Percentiles rank a stretch among this genome's conserved stretches.
Conservation (phyloP, 495 filamentous ascomycete species). For the Xylaria telfairii region DNA sequence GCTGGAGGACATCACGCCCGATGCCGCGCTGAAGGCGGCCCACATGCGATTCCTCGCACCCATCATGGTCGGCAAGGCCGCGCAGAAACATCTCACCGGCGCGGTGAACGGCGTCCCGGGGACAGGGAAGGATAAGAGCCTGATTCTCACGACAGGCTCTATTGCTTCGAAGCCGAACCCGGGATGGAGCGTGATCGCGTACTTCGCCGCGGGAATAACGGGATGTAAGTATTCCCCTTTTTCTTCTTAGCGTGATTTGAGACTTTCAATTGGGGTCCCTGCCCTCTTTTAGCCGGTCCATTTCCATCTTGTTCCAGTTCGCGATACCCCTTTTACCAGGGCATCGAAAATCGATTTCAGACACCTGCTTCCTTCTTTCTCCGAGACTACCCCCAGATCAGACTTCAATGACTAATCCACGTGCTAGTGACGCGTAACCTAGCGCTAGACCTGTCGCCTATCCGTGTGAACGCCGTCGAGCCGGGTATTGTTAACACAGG, state of each 20-base stretch:
- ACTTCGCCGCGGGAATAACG: constrained; percentile 43
- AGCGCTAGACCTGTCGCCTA: constrained; percentile 63
- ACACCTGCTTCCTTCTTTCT: background rate
- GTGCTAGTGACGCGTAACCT: constrained; percentile 51
- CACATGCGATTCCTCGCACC: constrained; percentile 61
- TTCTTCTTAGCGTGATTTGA: background rate
- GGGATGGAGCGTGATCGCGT: constrained; percentile 54
- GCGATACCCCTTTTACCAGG: background rate
- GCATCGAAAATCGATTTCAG: background rate
- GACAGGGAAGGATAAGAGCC: constrained; percentile 45
- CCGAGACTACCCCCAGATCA: background rate
- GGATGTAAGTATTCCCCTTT: constrained; percentile 32
- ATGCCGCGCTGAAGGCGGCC: constrained; percentile 43
- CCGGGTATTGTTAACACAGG: constrained; percentile 64
- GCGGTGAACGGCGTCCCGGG: background rate
- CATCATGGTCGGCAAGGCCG: constrained; percentile 59
- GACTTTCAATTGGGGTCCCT: background rate
- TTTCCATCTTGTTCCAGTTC: background rate
- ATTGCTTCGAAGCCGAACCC: constrained; percentile 51
- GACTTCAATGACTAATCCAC: background rate
- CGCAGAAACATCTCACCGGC: constrained; percentile 49
- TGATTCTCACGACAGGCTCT: constrained; percentile 61
- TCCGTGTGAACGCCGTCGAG: constrained; percentile 65
- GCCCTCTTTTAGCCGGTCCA: background rate
- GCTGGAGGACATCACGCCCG: constrained; percentile 47